Evolutionary conservation across 106 monocot species (phyloP).

Genomic region (Acanthochlamys bracteata): DNA sequence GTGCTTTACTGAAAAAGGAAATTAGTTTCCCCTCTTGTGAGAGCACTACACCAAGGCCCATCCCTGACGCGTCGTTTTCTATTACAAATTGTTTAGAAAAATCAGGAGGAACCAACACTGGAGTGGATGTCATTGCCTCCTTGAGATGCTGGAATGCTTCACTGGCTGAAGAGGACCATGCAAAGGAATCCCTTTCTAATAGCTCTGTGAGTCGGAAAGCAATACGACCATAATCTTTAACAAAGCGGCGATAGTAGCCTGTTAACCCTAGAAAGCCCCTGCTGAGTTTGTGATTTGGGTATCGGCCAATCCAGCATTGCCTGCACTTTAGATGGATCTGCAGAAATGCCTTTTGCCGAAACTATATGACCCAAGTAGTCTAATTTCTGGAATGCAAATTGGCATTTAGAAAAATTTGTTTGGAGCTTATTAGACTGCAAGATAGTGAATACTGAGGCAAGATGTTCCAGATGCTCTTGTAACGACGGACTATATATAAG

Average conservation of each 20-base stretch:
- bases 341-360: neutral
- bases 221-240: neutral
- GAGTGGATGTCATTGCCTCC: neutral
- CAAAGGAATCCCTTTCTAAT: neutral
- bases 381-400: neutral
- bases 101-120: neutral
- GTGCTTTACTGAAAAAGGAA: neutral
- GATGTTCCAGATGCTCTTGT: neutral
- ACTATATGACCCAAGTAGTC: slow-evolving; percentile 1
- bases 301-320: neutral
- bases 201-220: neutral
- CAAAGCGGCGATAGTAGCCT: neutral
- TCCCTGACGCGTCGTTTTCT: neutral
- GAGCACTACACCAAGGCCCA: neutral
- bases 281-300: neutral
- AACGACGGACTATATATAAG: neutral
- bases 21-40: neutral
- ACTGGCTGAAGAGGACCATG: neutral
- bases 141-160: neutral
- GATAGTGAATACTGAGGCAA: neutral
- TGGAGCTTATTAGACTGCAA: neutral
- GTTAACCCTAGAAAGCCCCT: neutral
- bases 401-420: neutral
- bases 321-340: neutral
- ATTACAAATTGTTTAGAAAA: neutral